phyloP scores from a whole-genome alignment of 345 rosid genomes.

The Durio zibethinus region DNA sequence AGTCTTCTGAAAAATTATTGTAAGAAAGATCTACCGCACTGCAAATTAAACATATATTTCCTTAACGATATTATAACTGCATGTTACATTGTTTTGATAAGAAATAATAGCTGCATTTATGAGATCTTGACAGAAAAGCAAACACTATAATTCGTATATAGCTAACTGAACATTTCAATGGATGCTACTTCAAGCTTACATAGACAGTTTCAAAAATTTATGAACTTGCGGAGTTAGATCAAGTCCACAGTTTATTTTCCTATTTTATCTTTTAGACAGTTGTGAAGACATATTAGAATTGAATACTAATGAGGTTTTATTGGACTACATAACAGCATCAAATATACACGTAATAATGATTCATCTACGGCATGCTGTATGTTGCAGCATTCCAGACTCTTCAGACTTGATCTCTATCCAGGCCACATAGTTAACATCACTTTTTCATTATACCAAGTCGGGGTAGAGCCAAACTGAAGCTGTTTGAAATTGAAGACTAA shows the following conservation, averaged over 20 bases:
- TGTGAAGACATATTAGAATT: not conserved
- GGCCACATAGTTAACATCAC: not conserved
- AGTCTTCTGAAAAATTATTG: constrained; percentile 31
- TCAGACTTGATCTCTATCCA: not conserved
- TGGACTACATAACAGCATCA: not conserved
- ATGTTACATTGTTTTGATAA: not conserved
- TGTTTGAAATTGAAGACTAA: not conserved
- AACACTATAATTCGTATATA: not conserved
- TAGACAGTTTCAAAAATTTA: not conserved
- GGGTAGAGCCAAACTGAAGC: not conserved
- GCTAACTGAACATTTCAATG: not conserved
- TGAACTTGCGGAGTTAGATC: not conserved
- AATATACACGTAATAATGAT: not conserved
- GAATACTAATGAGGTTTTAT: not conserved
- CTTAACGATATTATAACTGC: not conserved
- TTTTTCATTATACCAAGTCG: not conserved
- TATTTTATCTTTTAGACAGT: not conserved
- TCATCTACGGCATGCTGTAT: not conserved
- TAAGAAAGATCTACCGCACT: constrained; percentile 46
- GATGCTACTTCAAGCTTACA: not conserved
- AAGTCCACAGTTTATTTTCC: not conserved
- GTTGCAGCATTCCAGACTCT: not conserved
- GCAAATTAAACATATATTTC: constrained; percentile 1
- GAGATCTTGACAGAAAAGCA: not conserved
- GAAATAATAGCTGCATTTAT: not conserved